phyloP scores from a whole-genome alignment of 2,329 filamentous ascomycete species.

The Fusarium solani-melongenae region DNA sequence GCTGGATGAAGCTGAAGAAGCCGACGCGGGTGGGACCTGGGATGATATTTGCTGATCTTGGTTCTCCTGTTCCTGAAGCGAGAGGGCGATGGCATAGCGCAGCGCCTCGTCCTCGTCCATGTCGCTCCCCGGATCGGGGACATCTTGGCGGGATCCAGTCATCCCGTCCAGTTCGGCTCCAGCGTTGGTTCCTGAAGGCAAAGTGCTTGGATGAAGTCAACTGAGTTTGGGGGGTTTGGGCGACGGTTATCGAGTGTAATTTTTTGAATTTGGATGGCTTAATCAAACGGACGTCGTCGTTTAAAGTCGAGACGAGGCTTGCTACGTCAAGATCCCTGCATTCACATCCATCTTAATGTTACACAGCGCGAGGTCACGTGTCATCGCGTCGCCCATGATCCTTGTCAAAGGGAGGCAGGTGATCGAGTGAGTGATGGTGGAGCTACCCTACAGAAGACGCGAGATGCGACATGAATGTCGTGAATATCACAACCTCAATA shows the following conservation, averaged over 20 bases:
- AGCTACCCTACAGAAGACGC: constrained; percentile 5
- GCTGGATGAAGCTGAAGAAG: constrained; percentile 25
- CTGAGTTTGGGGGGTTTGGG: constrained; percentile 30
- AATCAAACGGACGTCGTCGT: constrained; percentile 12
- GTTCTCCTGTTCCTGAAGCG: constrained; percentile 53
- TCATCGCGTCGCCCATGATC: constrained; percentile 16
- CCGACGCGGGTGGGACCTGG: constrained; percentile 28
- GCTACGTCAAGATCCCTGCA: constrained; percentile 34
- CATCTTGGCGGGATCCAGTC: constrained; percentile 35
- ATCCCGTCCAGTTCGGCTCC: constrained; percentile 23
- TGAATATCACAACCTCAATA: background rate
- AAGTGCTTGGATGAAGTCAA: constrained; percentile 15
- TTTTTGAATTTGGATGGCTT: constrained; percentile 20
- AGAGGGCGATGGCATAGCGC: constrained; percentile 70
- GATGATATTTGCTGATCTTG: constrained; percentile 31
- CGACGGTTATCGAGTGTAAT: constrained; percentile 31
- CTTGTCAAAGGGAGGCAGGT: background rate
- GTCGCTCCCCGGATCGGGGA: constrained; percentile 45
- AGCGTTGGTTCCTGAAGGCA: constrained; percentile 10
- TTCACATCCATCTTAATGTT: constrained; percentile 14
- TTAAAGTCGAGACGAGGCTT: constrained; percentile 13
- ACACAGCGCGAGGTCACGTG: constrained; percentile 44
- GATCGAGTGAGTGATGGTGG: background rate
- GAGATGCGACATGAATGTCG: background rate
- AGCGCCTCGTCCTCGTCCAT: constrained; percentile 69